Percentiles rank a stretch among this genome's conserved stretches.
phyloP scores from a whole-genome alignment of 768 basidiomycete species.

The Collybia sp. region DNA sequence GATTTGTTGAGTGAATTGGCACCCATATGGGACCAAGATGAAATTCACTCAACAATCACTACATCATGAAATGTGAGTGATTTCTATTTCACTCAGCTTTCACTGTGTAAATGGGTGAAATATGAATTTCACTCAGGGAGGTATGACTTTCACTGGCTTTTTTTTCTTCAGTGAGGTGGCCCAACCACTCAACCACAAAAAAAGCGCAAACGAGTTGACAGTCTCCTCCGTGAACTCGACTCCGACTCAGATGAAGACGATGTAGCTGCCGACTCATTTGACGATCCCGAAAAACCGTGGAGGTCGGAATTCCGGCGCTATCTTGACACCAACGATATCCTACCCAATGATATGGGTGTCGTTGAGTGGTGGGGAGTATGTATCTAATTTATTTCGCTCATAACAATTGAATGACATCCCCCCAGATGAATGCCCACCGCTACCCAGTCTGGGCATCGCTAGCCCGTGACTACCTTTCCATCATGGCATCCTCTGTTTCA shows the following conservation, averaged over 20 bases:
- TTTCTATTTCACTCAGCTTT: too few relatives aligned
- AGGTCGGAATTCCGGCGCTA: constrained; percentile 18
- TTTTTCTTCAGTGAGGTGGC: too few relatives aligned
- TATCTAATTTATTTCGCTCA: constrained; percentile 2
- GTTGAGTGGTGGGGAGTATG: constrained; percentile 29
- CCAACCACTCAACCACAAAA: too few relatives aligned
- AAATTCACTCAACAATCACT: too few relatives aligned
- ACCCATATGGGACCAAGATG: too few relatives aligned
- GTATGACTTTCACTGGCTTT: too few relatives aligned
- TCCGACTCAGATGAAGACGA: not conserved
- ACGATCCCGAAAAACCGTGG: constrained; percentile 10
- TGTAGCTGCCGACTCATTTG: not conserved
- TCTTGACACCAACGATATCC: constrained; percentile 10
- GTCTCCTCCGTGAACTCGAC: not conserved
- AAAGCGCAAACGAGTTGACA: too few relatives aligned
- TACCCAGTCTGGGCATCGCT: constrained; percentile 29
- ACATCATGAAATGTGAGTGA: too few relatives aligned
- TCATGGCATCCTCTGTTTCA: constrained; percentile 30
- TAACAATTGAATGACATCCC: constrained; percentile 15
- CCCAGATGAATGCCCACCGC: too few relatives aligned
- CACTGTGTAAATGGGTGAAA: too few relatives aligned
- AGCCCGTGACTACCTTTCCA: constrained; percentile 27
- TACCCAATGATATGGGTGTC: constrained; percentile 9
- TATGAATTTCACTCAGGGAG: too few relatives aligned
- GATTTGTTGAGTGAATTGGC: too few relatives aligned